Conservation (phyloP, 192 early-diverging fungal genomes). For the Entophlyctis luteolus region DNA sequence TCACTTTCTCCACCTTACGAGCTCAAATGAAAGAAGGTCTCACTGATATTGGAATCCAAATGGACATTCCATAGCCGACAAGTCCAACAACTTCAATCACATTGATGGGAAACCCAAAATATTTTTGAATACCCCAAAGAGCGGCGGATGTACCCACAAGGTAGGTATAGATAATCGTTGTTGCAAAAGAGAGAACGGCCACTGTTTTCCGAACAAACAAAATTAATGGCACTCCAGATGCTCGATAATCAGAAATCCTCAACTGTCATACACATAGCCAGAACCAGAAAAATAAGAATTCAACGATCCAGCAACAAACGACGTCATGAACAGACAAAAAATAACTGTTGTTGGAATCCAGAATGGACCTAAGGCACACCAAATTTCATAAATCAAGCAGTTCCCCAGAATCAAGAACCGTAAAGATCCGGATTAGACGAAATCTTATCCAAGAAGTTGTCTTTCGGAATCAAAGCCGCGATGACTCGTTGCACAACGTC, state of each 20-base stretch:
- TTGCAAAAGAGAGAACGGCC: constrained; percentile 73
- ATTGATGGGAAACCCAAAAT: constrained; percentile 72
- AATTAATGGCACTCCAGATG: too few relatives aligned
- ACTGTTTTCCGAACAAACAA: constrained; percentile 84
- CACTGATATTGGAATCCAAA: constrained; percentile 92
- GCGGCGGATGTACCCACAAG: constrained; percentile 63
- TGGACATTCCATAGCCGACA: constrained; percentile 86
- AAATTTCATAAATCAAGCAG: background rate
- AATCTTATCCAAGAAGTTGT: constrained; percentile 70
- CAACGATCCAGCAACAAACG: constrained; percentile 82
- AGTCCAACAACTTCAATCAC: constrained; percentile 82
- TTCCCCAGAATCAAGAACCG: constrained; percentile 47
- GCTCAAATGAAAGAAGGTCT: constrained; percentile 5
- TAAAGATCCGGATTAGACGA: constrained; percentile 88
- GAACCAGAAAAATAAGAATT: constrained; percentile 49
- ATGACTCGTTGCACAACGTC: constrained; percentile 56
- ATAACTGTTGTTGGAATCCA: constrained; percentile 98
- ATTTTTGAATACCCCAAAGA: constrained; percentile 79
- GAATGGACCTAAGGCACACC: constrained; percentile 69
- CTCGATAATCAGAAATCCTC: too few relatives aligned
- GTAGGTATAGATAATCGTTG: constrained; percentile 79
- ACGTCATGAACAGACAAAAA: constrained; percentile 90
- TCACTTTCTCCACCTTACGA: background rate
- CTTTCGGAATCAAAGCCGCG: constrained; percentile 28
- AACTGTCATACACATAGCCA: constrained; percentile 18